phyloP scores from a whole-genome alignment of 2,329 filamentous ascomycete genomes.

The Tolypocladium pustulatum region DNA sequence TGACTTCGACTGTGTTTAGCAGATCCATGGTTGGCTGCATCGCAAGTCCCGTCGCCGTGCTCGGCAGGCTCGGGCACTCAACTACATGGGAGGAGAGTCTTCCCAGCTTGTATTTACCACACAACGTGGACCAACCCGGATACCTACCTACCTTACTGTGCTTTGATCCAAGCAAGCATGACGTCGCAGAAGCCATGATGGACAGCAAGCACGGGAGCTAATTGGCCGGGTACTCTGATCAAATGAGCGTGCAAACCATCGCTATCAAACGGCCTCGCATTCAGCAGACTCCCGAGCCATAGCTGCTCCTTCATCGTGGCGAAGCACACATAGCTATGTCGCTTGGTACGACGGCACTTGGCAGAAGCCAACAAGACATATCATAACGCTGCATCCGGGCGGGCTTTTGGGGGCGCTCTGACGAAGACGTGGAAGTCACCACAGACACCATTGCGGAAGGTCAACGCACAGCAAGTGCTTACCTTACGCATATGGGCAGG shows the following conservation, averaged over 20 bases:
- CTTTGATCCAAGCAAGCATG: background rate
- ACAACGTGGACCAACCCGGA: background rate
- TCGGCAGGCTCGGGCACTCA: background rate
- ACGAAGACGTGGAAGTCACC: background rate
- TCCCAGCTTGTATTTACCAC: background rate
- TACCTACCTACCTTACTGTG: too few species aligned
- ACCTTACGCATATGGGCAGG: background rate
- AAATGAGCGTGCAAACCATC: background rate
- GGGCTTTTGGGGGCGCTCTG: background rate
- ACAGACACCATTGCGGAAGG: background rate
- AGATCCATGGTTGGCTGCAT: background rate
- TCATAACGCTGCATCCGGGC: background rate
- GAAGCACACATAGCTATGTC: background rate
- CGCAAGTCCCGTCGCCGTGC: background rate
- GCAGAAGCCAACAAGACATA: background rate
- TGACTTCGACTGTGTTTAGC: background rate
- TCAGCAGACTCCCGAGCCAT: background rate
- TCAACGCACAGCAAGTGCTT: background rate
- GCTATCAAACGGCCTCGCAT: background rate
- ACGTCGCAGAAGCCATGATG: background rate
- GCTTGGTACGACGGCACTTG: background rate
- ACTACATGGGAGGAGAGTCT: background rate
- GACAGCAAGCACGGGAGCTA: background rate
- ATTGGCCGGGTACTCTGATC: background rate
- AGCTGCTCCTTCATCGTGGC: background rate